A percentile compares a stretch with the other conserved stretches of the same genome.
Evolutionary conservation across 768 basidiomycete species (phyloP).

Genomic region (Chalciporus pseudorubinellus): DNA sequence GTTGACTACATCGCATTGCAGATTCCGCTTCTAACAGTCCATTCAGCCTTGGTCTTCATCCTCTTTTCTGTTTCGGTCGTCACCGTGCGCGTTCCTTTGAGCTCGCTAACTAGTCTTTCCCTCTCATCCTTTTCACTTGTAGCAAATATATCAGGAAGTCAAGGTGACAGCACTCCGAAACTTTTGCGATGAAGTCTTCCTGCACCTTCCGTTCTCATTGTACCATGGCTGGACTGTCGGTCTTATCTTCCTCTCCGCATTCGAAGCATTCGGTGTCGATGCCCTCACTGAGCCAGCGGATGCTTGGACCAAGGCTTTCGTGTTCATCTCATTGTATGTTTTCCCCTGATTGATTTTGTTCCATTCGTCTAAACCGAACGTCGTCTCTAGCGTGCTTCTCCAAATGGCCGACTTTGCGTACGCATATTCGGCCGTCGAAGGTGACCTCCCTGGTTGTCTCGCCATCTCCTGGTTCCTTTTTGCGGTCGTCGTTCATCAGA

Average conservation of each 20-base stretch:
- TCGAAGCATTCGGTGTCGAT: slow-evolving; percentile 62
- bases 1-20: slow-evolving; percentile 9
- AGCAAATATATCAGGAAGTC: slow-evolving; percentile 67
- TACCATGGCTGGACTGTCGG: slow-evolving; percentile 63
- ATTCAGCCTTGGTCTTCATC: slow-evolving; percentile 37
- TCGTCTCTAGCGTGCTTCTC: slow-evolving; percentile 45
- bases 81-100: slow-evolving; percentile 31
- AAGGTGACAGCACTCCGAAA: slow-evolving; percentile 52
- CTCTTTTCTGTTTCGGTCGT: slow-evolving; percentile 51
- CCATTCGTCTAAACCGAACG: background rate
- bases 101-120: slow-evolving; percentile 11
- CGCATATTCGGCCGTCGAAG: slow-evolving; percentile 61
- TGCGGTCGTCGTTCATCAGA: slow-evolving; percentile 59
- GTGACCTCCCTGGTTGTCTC: slow-evolving; percentile 66
- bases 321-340: slow-evolving; percentile 54
- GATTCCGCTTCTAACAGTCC: slow-evolving; percentile 15
- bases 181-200: slow-evolving; percentile 56
- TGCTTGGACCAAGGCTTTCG: slow-evolving; percentile 60
- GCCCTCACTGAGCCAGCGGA: slow-evolving; percentile 50
- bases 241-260: slow-evolving; percentile 52
- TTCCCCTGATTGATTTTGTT: background rate
- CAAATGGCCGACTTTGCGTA: slow-evolving; percentile 60
- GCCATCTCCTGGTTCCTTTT: slow-evolving; percentile 67
- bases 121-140: slow-evolving; percentile 2
- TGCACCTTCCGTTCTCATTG: slow-evolving; percentile 73